Percentiles rank a stretch among this genome's conserved stretches.
These are phyloP conservation scores for Wolfiporia cocos DNA, from an alignment of 1,284 basidiomycete species.

Conservation along the genomic window DNA sequence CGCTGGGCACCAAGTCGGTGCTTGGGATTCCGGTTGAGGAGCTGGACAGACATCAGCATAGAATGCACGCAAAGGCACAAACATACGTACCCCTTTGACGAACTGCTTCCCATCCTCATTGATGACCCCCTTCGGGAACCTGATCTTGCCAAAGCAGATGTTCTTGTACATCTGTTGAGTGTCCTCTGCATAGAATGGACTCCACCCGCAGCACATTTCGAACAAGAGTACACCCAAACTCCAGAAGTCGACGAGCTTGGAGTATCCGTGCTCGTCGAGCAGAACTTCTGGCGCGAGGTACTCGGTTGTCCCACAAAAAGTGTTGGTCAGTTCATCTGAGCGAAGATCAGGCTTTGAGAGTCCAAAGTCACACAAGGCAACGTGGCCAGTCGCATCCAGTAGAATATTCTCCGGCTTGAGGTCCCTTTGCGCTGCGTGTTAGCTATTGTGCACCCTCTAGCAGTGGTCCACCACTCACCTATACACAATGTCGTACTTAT, in stretches of 20 bases:
- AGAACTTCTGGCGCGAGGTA: constrained; percentile 98
- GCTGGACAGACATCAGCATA: constrained; percentile 38
- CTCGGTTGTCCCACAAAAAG: constrained; percentile 95
- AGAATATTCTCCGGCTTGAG: constrained; percentile 98
- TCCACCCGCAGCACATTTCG: constrained; percentile 99
- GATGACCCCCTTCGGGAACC: constrained; percentile 96
- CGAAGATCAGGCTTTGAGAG: constrained; percentile 94
- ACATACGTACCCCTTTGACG: constrained; percentile 84
- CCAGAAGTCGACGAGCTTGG: constrained; percentile 99
- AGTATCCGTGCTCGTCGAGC: constrained; percentile 98
- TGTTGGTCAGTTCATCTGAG: constrained; percentile 93
- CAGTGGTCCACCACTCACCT: constrained; percentile 57
- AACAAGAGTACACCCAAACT: constrained; percentile 88
- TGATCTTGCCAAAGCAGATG: constrained; percentile 98
- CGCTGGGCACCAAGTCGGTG: constrained; percentile 90
- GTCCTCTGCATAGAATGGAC: constrained; percentile 98
- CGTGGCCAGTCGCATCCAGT: constrained; percentile 93
- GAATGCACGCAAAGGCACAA: constrained; percentile 5
- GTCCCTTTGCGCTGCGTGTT: constrained; percentile 45
- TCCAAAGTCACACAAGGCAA: constrained; percentile 96
- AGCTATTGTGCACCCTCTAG: not conserved
- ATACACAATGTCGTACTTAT: constrained; percentile 97
- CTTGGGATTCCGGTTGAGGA: constrained; percentile 96
- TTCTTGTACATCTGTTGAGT: constrained; percentile 99
- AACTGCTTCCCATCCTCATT: constrained; percentile 99